A percentile compares a stretch with the other conserved stretches of the same genome.
phyloP scores from a whole-genome alignment of 768 basidiomycete genomes.

The Amyloporia xantha region DNA sequence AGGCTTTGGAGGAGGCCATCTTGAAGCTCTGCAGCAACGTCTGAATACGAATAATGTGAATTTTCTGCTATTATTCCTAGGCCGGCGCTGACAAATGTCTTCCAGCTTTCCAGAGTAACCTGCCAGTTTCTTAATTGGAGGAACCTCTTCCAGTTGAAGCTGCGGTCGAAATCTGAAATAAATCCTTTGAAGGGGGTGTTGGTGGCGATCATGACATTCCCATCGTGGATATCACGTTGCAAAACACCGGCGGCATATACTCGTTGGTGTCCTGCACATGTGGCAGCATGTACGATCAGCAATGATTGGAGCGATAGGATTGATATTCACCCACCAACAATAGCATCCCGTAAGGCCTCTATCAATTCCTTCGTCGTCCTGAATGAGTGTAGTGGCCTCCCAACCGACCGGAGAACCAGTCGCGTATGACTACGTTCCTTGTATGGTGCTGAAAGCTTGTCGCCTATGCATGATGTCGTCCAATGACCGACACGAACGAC shows the following conservation, averaged over 20 bases:
- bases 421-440: constrained; percentile 12
- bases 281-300: background rate
- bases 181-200: too few relatives aligned
- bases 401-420: constrained; percentile 2
- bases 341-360: constrained; percentile 6
- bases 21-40: too few relatives aligned
- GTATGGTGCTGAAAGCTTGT: too few relatives aligned
- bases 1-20: background rate
- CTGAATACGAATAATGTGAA: too few relatives aligned
- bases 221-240: constrained; percentile 15
- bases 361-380: constrained; percentile 8
- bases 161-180: constrained; percentile 1
- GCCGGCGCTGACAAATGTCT: background rate
- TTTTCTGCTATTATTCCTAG: background rate
- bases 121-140: background rate
- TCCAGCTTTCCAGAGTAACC: background rate
- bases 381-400: constrained; percentile 6
- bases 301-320: background rate
- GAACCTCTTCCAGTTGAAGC: background rate
- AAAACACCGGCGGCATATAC: constrained; percentile 9
- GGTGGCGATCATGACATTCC: constrained; percentile 16
- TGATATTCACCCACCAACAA: constrained; percentile 6
- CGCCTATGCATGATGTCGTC: too few relatives aligned
- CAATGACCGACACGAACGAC: too few relatives aligned
- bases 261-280: background rate